Conservation (phyloP, 2,329 filamentous ascomycete genomes). For the Fusarium nurragi region DNA sequence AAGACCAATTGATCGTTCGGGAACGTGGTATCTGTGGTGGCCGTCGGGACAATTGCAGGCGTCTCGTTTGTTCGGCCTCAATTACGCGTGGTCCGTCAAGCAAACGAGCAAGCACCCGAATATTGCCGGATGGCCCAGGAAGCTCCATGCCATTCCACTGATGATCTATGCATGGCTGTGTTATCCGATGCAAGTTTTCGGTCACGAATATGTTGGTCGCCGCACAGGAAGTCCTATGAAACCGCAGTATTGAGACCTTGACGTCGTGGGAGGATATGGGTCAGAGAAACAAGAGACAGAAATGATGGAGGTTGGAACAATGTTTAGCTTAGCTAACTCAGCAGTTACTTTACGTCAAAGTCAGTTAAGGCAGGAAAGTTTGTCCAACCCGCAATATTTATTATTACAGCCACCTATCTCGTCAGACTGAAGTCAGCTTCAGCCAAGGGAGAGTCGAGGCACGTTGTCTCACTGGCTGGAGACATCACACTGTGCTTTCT, state of each 20-base stretch:
- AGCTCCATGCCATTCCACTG: not conserved
- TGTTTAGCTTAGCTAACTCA: constrained; percentile 14
- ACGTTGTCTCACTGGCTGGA: constrained; percentile 13
- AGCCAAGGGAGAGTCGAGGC: constrained; percentile 16
- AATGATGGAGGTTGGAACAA: not conserved
- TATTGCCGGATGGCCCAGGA: not conserved
- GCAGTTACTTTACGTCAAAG: constrained; percentile 1
- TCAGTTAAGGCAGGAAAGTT: too few species aligned
- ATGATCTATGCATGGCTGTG: not conserved
- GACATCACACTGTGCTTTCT: constrained; percentile 26
- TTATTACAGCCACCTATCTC: constrained; percentile 35
- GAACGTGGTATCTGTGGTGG: not conserved
- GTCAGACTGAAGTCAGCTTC: constrained; percentile 39
- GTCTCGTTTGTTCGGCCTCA: not conserved
- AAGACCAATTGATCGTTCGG: constrained; percentile 9
- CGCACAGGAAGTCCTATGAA: not conserved
- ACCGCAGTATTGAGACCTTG: not conserved
- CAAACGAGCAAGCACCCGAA: not conserved
- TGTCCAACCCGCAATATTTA: not conserved
- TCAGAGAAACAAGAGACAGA: not conserved
- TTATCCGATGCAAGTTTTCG: not conserved
- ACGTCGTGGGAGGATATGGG: not conserved
- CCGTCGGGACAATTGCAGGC: not conserved
- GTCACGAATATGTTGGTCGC: not conserved
- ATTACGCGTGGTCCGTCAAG: not conserved